Evolutionary conservation across 1,284 basidiomycete species (phyloP).

Genomic region (Mycosarcoma maydis): DNA sequence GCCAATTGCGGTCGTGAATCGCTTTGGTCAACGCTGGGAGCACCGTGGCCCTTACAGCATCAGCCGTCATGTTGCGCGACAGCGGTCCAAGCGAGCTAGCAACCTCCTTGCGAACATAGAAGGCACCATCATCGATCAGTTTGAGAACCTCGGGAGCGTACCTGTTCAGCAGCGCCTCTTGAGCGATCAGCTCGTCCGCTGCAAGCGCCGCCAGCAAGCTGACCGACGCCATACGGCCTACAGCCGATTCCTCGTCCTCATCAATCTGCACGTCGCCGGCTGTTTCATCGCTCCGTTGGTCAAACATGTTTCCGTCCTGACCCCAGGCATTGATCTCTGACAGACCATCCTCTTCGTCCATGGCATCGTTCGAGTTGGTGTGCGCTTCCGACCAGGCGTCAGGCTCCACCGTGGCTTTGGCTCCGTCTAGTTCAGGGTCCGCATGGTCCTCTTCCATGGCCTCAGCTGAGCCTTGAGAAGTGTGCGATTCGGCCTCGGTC

Average conservation of each 20-base stretch:
- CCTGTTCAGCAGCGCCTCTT: slow-evolving; percentile 73
- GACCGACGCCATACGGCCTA: slow-evolving; percentile 90
- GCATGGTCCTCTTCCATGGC: slow-evolving; percentile 35
- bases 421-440: slow-evolving; percentile 2
- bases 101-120: slow-evolving; percentile 88
- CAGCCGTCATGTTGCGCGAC: slow-evolving; percentile 82
- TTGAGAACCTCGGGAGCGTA: slow-evolving; percentile 85
- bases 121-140: slow-evolving; percentile 79
- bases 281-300: slow-evolving; percentile 32
- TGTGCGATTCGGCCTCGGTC: no score
- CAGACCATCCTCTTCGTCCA: slow-evolving; percentile 27
- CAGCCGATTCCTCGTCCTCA: slow-evolving; percentile 75
- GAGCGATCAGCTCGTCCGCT: slow-evolving; percentile 68
- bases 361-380: slow-evolving; percentile 8
- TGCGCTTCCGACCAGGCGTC: slow-evolving; percentile 1
- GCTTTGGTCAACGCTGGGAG: slow-evolving; percentile 80
- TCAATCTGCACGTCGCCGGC: slow-evolving; percentile 34
- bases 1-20: slow-evolving; percentile 78
- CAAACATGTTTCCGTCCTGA: slow-evolving; percentile 34
- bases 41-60: slow-evolving; percentile 72
- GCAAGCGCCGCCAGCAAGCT: slow-evolving; percentile 85
- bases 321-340: slow-evolving; percentile 24
- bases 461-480: slow-evolving; percentile 4
- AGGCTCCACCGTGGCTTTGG: not conserved
- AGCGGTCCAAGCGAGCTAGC: slow-evolving; percentile 87